Conservation (phyloP, 495 filamentous ascomycete species). For the Neurospora intermedia region DNA sequence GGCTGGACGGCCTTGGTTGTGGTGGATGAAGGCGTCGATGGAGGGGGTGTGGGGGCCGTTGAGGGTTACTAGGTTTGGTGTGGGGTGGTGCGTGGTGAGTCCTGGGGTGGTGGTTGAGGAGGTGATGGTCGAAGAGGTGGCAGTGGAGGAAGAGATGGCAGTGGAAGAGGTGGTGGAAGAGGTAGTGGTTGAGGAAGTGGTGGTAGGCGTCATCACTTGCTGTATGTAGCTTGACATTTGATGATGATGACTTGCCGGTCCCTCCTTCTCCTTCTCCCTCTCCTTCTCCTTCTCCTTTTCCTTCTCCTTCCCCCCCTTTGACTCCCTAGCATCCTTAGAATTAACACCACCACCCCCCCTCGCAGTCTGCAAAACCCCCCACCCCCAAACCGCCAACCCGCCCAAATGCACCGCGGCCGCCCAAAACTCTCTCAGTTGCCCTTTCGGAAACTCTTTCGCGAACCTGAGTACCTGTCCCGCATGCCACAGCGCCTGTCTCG, state of each 20-base stretch:
- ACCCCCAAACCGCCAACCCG: constrained; percentile 49
- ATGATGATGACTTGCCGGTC: background rate
- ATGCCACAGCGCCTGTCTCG: constrained; percentile 49
- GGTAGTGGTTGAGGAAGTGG: background rate
- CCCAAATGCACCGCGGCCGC: constrained; percentile 52
- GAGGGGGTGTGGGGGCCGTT: background rate
- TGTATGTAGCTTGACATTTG: background rate
- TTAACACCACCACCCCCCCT: background rate
- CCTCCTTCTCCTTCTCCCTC: background rate
- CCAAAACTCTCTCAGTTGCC: constrained; percentile 45
- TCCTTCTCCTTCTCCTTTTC: background rate
- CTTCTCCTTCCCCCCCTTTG: no score
- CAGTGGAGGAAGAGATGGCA: no score
- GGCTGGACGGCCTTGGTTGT: background rate
- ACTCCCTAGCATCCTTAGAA: background rate
- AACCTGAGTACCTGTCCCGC: constrained; percentile 50
- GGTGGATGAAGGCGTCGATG: background rate
- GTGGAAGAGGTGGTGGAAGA: no score
- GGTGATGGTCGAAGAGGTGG: no score
- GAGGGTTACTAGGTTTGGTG: background rate
- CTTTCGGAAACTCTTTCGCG: constrained; percentile 36
- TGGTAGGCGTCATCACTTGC: background rate
- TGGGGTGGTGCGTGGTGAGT: background rate
- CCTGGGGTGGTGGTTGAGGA: background rate
- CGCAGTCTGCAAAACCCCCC: constrained; percentile 37